Base-by-base conservation (phyloP, 192 early-diverging fungal genomes). In the Umbelopsis ramanniana region DNA sequence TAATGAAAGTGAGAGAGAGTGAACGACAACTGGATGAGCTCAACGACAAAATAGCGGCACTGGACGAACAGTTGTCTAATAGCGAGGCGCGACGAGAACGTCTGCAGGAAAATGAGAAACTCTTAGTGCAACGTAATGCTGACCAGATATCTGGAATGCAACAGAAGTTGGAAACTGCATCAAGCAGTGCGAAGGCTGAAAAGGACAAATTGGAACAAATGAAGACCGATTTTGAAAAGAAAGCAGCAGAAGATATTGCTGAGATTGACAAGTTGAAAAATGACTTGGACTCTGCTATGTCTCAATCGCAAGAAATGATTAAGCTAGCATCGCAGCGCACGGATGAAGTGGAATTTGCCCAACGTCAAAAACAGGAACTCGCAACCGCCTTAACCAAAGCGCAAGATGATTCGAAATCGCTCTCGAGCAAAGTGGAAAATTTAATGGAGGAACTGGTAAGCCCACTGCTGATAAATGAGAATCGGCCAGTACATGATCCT, bases 1-100 rank as follows among this genome's bases (percentile, higher is more conserved):
- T 89, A 46, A 77, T 85, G 50, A 83, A 87, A 46, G 71, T 89
- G 46, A 76, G 77, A 12, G 84, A 89, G 52, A 69, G 73, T 22
- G 67, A 81, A 7, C 79, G 72, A 57, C 79, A 87, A 68, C 29
- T 80, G 19, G 79, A 84, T 63, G 86, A 89, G 55, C 70, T 77
- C 3, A 75, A 86, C 21, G 87, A 93, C 33, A 72, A 77, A 57
- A 74, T 81, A 12, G 71, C 77, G 33, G 82, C 81, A n/a, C 69
- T 89, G 15, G 81, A 88, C 66, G 82, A 86, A 24, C 85, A 91
- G 69, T 71, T 85, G 15, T 66, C 68, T 4, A 72, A 73, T 55
- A 72, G 76, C 0, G 76, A 82, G 53, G 35, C 78, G 19, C 76
- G 78, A 12, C 82, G 82, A 29, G 29, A 75, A 10, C 77, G 78